Conservation (phyloP, 163 green algal genomes). For the Smithsoniella earleae region DNA sequence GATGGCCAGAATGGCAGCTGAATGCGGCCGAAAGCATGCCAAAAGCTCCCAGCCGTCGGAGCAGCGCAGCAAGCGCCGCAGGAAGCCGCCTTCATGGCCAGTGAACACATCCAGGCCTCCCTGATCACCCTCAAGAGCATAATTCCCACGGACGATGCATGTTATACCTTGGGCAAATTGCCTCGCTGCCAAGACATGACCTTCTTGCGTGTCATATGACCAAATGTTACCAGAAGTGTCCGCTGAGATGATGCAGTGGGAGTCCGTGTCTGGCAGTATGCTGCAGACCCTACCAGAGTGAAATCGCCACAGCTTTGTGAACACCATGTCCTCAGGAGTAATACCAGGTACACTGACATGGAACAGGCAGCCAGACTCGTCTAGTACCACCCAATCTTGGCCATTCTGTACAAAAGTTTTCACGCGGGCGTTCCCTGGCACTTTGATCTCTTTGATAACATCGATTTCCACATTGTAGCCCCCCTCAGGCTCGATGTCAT, state of each 20-base stretch:
- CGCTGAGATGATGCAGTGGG: conserved; percentile 49
- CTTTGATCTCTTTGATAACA: conserved; percentile 40
- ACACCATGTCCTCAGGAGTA: background rate
- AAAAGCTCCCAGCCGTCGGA: conserved; percentile 45
- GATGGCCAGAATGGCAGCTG: conserved; percentile 39
- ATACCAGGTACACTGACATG: conserved; percentile 27
- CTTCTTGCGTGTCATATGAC: conserved; percentile 45
- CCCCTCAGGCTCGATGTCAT: conserved; percentile 43
- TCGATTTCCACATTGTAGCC: conserved; percentile 35
- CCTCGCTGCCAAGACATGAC: background rate
- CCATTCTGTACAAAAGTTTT: conserved; percentile 43
- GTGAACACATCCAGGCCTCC: conserved; percentile 31
- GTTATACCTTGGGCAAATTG: background rate
- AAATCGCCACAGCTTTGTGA: conserved; percentile 38
- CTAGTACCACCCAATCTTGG: conserved; percentile 51
- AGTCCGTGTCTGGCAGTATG: conserved; percentile 34
- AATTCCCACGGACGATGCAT: background rate
- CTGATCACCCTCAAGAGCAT: too few species aligned
- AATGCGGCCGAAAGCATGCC: conserved; percentile 53
- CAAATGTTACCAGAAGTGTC: conserved; percentile 49
- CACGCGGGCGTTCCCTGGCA: conserved; percentile 38
- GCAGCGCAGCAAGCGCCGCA: conserved; percentile 47
- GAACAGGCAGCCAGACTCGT: conserved; percentile 46
- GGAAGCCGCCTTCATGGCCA: conserved; percentile 60
- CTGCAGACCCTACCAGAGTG: conserved; percentile 51